Conservation (phyloP, 768 basidiomycete species). For the Dacryopinax primogenitus region DNA sequence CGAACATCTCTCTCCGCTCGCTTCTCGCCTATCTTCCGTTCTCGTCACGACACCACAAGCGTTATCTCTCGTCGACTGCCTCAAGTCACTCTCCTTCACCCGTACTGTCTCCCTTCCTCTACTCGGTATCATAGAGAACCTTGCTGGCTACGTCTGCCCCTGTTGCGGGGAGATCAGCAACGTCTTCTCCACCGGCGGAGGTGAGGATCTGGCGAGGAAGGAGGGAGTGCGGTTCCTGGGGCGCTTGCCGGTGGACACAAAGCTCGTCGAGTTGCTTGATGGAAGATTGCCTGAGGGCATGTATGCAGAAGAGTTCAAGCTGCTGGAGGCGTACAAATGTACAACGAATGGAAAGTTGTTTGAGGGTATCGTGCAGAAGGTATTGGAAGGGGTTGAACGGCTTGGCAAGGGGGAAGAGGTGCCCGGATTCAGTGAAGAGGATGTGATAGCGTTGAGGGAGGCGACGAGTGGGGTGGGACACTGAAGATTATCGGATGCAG, state of each 20-base stretch:
- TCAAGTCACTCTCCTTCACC: conserved; percentile 94
- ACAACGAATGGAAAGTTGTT: not conserved
- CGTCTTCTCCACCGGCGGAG: conserved; percentile 89
- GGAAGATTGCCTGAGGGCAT: conserved; percentile 33
- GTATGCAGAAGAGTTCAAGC: conserved; percentile 10
- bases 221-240: conserved; percentile 72
- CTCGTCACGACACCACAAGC: conserved; percentile 97
- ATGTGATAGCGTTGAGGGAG: too few relatives aligned
- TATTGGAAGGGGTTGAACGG: conserved; percentile 2
- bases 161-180: conserved; percentile 93
- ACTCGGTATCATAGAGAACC: conserved; percentile 90
- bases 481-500: too few relatives aligned
- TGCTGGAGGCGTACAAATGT: not conserved
- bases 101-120: conserved; percentile 75
- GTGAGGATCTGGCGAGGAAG: conserved; percentile 68
- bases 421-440: conserved; percentile 8
- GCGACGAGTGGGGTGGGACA: too few relatives aligned
- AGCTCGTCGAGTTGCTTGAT: conserved; percentile 76
- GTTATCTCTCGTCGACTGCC: conserved; percentile 84
- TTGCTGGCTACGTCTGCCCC: conserved; percentile 96
- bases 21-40: conserved; percentile 59
- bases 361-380: not conserved
- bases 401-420: conserved; percentile 16
- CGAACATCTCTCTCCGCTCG: conserved; percentile 81
- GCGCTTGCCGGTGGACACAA: conserved; percentile 82